Evolutionary conservation across 768 basidiomycete species (phyloP).

Genomic region (Daedaleopsis sinensis): DNA sequence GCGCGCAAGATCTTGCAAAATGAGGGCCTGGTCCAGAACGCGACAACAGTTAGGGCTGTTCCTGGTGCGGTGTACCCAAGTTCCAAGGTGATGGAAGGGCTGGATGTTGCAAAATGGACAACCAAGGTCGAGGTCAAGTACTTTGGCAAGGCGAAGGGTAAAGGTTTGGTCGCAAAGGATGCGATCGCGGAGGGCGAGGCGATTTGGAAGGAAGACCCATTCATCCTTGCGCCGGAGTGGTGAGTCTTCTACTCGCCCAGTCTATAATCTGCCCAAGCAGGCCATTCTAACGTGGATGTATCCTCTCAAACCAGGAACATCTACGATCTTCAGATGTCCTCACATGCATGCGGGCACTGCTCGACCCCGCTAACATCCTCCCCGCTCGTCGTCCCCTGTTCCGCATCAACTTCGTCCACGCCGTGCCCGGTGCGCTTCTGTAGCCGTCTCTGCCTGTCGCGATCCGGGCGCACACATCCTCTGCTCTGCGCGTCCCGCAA

Average conservation of each 20-base stretch:
- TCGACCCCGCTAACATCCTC: conserved; percentile 59
- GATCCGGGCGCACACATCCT: conserved; percentile 66
- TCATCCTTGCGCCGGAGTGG: conserved; percentile 82
- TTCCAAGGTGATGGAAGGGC: conserved; percentile 63
- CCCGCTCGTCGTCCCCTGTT: conserved; percentile 55
- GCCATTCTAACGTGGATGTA: neutral
- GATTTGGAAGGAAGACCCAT: conserved; percentile 87
- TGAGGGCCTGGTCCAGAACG: conserved; percentile 49
- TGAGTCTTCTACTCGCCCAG: conserved; percentile 33
- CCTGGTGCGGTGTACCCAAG: conserved; percentile 47
- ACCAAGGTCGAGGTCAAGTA: conserved; percentile 64
- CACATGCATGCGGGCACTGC: conserved; percentile 72
- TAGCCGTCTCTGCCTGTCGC: conserved; percentile 72
- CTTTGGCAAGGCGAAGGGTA: conserved; percentile 75
- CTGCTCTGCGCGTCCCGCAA: conserved; percentile 78
- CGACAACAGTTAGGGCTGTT: conserved; percentile 7
- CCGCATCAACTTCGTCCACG: conserved; percentile 35
- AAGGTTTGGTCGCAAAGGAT: conserved; percentile 77
- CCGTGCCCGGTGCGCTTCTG: conserved; percentile 75
- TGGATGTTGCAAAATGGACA: conserved; percentile 68
- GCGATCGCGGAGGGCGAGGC: conserved; percentile 71
- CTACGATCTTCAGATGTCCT: conserved; percentile 63
- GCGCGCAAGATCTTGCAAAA: conserved; percentile 69
- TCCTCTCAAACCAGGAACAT: conserved; percentile 58
- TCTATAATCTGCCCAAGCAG: no score